Evolutionary conservation across 2,329 filamentous ascomycete genomes (phyloP).

Genomic region (Penicillium sp.): DNA sequence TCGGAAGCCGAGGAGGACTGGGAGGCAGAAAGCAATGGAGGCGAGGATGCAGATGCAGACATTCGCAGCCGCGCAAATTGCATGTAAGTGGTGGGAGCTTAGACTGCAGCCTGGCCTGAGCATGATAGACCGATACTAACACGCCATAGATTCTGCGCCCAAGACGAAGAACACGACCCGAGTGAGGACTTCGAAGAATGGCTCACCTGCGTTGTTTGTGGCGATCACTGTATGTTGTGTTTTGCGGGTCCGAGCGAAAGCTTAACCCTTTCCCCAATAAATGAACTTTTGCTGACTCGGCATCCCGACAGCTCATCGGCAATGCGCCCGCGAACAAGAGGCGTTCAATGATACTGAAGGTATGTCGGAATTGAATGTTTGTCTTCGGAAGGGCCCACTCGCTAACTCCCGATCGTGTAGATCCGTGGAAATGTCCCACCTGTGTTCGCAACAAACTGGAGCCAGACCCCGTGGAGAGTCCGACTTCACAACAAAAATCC

Average conservation of each 20-base stretch:
- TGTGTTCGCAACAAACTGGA: constrained; percentile 49
- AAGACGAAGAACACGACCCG: constrained; percentile 79
- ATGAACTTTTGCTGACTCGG: constrained; percentile 39
- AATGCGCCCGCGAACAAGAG: constrained; percentile 76
- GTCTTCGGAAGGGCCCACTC: constrained; percentile 1
- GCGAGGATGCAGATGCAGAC: constrained; percentile 46
- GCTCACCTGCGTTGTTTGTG: constrained; percentile 73
- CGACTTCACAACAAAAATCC: constrained; percentile 47
- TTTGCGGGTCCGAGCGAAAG: constrained; percentile 24
- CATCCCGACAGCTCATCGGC: constrained; percentile 72
- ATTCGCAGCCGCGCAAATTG: constrained; percentile 57
- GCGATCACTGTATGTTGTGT: constrained; percentile 71
- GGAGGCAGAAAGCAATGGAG: constrained; percentile 49
- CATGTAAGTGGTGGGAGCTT: constrained; percentile 52
- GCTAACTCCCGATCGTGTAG: constrained; percentile 50
- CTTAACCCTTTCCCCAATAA: constrained; percentile 28
- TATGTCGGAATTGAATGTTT: constrained; percentile 37
- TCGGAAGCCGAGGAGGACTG: constrained; percentile 56
- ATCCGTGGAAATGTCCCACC: constrained; percentile 61
- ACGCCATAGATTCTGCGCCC: constrained; percentile 70
- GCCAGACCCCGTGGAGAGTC: constrained; percentile 28
- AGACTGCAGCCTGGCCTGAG: not conserved
- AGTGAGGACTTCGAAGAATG: constrained; percentile 77
- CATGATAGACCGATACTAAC: constrained; percentile 25
- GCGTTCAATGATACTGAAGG: constrained; percentile 62